A percentile compares a stretch with the other conserved stretches of the same genome.
Conservation (phyloP, 2,329 filamentous ascomycete genomes). For the Paraconiothyrium brasiliense region DNA sequence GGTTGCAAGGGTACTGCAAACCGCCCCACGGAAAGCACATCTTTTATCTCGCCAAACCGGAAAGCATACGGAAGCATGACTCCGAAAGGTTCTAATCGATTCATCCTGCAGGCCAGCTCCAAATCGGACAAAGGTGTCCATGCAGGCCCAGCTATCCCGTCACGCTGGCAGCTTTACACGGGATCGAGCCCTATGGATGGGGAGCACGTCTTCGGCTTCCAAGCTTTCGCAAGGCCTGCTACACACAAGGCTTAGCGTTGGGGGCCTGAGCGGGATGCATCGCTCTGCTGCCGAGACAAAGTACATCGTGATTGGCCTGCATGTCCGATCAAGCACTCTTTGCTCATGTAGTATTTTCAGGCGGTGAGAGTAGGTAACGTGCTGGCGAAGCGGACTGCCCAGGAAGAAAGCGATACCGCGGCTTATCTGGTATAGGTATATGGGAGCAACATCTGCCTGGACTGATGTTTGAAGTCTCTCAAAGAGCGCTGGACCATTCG, state of each 20-base stretch:
- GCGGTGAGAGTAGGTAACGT: slow-evolving; percentile 29
- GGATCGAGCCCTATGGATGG: not conserved
- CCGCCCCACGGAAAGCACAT: not conserved
- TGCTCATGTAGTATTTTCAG: slow-evolving; percentile 5
- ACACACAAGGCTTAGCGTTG: slow-evolving; percentile 12
- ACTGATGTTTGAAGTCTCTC: not conserved
- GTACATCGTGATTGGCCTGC: slow-evolving; percentile 8
- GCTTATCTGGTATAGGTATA: slow-evolving; percentile 11
- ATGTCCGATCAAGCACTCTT: slow-evolving; percentile 11
- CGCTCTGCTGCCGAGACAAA: not conserved
- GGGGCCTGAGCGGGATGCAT: slow-evolving; percentile 11
- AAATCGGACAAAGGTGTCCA: slow-evolving; percentile 9
- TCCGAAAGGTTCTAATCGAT: not conserved
- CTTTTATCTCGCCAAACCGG: slow-evolving; percentile 4
- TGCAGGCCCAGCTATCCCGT: not conserved
- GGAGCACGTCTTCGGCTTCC: slow-evolving; percentile 5
- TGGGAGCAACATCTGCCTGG: not conserved
- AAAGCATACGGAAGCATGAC: slow-evolving; percentile 1
- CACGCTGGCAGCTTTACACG: slow-evolving; percentile 6
- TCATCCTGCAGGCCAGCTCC: slow-evolving; percentile 6
- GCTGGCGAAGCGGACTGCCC: slow-evolving; percentile 26
- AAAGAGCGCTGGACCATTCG: not conserved
- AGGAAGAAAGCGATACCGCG: slow-evolving; percentile 14
- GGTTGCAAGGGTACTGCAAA: not conserved
- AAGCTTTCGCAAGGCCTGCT: slow-evolving; percentile 7